Conservation (phyloP, 2,329 filamentous ascomycete species). For the Alternaria gansuensis region DNA sequence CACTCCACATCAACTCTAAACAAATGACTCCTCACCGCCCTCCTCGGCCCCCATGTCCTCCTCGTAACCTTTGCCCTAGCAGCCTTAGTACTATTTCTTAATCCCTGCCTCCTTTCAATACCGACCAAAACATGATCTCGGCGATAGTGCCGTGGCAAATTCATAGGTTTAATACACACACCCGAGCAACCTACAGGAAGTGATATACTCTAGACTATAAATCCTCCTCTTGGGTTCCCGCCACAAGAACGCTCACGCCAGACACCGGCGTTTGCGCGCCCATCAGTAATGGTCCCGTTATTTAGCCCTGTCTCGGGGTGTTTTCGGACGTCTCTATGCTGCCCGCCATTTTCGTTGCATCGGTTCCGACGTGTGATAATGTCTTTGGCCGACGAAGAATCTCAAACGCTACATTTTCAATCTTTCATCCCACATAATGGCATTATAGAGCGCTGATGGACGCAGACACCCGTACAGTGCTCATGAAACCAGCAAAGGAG, state of each 20-base stretch:
- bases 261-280: background rate
- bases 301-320: background rate
- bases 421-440: background rate
- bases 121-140: background rate
- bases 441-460: too few relatives aligned
- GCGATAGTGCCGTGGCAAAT: background rate
- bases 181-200: conserved; percentile 6
- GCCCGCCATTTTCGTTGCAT: background rate
- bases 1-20: background rate
- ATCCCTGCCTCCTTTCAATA: background rate
- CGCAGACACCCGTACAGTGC: background rate
- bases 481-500: background rate
- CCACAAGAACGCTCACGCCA: conserved; percentile 9
- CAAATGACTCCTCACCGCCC: background rate
- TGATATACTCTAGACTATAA: conserved; percentile 3
- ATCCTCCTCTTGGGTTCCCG: background rate
- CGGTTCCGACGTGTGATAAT: background rate
- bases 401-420: background rate
- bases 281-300: background rate
- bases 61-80: background rate
- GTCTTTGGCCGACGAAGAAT: background rate
- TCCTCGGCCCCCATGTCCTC: background rate
- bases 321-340: background rate
- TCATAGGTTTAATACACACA: background rate
- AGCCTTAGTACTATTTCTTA: background rate